phyloP scores from a whole-genome alignment of 2,329 filamentous ascomycete species.

The Neurospora sp. region DNA sequence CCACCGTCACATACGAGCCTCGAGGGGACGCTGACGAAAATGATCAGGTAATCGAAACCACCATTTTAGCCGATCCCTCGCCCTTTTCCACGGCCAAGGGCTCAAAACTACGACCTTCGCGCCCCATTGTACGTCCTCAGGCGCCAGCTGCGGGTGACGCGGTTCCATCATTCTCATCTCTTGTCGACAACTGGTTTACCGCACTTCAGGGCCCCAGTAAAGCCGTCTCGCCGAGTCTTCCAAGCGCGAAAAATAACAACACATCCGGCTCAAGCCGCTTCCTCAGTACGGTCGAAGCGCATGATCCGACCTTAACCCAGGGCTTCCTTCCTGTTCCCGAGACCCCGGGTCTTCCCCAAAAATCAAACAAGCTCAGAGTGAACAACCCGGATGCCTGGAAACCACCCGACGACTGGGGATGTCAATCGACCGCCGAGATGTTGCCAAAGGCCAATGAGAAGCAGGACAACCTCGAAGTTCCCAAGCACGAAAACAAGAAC shows the following conservation, averaged over 20 bases:
- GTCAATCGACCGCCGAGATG: slow-evolving; percentile 17
- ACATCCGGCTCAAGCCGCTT: not conserved
- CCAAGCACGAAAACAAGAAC: slow-evolving; percentile 4
- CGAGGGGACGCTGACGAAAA: slow-evolving; percentile 25
- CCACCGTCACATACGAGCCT: slow-evolving; percentile 27
- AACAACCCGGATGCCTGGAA: slow-evolving; percentile 35
- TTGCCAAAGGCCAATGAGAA: slow-evolving; percentile 5
- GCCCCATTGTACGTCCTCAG: not conserved
- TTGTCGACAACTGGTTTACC: slow-evolving; percentile 14
- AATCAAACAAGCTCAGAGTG: slow-evolving; percentile 12
- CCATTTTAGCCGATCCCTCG: slow-evolving; percentile 24
- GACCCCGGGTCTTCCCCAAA: not conserved
- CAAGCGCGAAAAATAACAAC: not conserved
- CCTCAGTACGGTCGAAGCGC: not conserved
- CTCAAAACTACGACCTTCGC: not conserved
- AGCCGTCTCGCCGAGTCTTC: not conserved
- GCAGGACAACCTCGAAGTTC: not conserved
- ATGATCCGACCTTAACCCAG: not conserved
- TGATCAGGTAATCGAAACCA: slow-evolving; percentile 26
- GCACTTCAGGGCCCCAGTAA: slow-evolving; percentile 6
- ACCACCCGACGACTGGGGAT: slow-evolving; percentile 34
- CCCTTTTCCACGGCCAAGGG: not conserved
- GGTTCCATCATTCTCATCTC: slow-evolving; percentile 5
- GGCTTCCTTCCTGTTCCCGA: not conserved
- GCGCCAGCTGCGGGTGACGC: not conserved